phyloP scores from a whole-genome alignment of 305 asterid genomes.

The Solanum aculeatissimum region DNA sequence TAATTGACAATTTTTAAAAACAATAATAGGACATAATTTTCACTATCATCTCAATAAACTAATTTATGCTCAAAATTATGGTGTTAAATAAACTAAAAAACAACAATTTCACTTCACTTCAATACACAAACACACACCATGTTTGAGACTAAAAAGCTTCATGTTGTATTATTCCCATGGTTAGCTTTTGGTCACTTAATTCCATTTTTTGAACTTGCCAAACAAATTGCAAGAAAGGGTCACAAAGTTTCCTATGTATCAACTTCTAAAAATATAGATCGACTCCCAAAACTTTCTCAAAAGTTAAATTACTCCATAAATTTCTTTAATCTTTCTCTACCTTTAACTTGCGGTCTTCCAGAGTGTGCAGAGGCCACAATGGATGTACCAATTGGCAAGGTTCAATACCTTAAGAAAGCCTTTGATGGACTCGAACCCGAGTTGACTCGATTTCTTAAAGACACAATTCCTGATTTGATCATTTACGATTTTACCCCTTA shows the following conservation, averaged over 20 bases:
- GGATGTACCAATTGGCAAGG: slow-evolving; percentile 11
- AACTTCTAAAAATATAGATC: slow-evolving; percentile 31
- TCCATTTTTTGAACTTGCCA: slow-evolving; percentile 27
- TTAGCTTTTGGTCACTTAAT: slow-evolving; percentile 13
- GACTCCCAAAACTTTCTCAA: slow-evolving; percentile 32
- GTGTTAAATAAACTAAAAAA: neutral
- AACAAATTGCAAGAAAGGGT: slow-evolving; percentile 33
- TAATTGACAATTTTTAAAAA: neutral
- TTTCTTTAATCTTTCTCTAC: slow-evolving; percentile 19
- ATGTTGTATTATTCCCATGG: slow-evolving; percentile 46
- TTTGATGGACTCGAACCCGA: slow-evolving; percentile 20
- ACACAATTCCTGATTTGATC: slow-evolving; percentile 20
- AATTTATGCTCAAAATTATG: neutral
- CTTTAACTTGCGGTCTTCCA: slow-evolving; percentile 6
- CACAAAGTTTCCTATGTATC: slow-evolving; percentile 35
- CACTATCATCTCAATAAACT: neutral
- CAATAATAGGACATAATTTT: neutral
- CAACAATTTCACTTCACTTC: neutral
- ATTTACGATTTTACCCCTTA: slow-evolving; percentile 25
- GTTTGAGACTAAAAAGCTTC: slow-evolving; percentile 8
- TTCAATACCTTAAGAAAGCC: slow-evolving; percentile 31
- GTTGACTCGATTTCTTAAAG: slow-evolving; percentile 9
- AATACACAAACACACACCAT: neutral
- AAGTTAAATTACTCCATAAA: neutral
- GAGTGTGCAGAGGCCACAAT: slow-evolving; percentile 35